phyloP scores from a whole-genome alignment of 2,329 filamentous ascomycete genomes.

The Clonostachys byssicola region DNA sequence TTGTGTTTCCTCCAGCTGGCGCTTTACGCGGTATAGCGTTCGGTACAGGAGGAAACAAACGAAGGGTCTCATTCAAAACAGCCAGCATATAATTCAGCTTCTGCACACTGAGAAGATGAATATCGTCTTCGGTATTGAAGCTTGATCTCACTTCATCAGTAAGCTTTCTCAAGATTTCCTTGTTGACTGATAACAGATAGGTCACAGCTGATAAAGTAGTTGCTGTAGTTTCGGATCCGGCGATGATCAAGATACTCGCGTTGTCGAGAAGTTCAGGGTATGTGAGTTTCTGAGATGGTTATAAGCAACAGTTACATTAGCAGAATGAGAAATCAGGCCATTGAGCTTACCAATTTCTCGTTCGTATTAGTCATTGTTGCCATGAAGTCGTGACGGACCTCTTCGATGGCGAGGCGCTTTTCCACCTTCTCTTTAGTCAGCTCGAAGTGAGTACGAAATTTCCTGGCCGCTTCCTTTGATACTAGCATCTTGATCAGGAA shows the following conservation, averaged over 20 bases:
- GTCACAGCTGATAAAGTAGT: conserved; percentile 12
- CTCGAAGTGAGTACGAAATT: no score
- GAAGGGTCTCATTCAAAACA: conserved; percentile 29
- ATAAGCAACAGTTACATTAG: no score
- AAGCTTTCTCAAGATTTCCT: conserved; percentile 17
- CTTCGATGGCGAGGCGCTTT: conserved; percentile 5
- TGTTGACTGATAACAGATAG: conserved; percentile 19
- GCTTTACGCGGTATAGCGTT: conserved; percentile 12
- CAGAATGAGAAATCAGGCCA: neutral
- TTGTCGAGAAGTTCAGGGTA: conserved; percentile 5
- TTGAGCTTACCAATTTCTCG: conserved; percentile 7
- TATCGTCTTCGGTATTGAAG: conserved; percentile 24
- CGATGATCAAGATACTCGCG: conserved; percentile 11
- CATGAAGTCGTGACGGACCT: conserved; percentile 9
- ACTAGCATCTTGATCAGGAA: no score
- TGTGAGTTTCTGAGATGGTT: neutral
- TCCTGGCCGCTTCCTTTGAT: no score
- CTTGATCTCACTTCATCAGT: conserved; percentile 16
- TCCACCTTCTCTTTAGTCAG: conserved; percentile 5
- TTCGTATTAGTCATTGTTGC: conserved; percentile 7
- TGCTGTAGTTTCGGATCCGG: conserved; percentile 20
- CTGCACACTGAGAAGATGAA: conserved; percentile 20
- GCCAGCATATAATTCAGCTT: conserved; percentile 23
- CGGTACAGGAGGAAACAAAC: conserved; percentile 23
- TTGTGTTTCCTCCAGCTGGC: conserved; percentile 19